A percentile compares a stretch with the other conserved stretches of the same genome.
These are phyloP conservation scores for Dendrobium chrysotoxum DNA, from an alignment of 106 monocot species.

Conservation along the genomic window DNA sequence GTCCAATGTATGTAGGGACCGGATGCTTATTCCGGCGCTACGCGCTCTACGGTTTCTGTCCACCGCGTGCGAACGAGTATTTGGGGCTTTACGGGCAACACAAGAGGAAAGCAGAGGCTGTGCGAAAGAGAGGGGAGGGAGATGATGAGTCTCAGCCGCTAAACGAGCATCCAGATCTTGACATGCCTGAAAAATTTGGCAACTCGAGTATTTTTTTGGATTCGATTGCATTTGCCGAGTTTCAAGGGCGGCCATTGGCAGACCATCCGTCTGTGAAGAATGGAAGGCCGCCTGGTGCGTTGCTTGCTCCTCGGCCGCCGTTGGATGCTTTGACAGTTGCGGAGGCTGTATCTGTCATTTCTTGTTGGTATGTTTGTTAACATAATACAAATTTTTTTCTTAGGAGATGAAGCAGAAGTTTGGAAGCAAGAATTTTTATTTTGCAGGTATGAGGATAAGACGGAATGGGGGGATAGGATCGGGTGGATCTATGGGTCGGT, in stretches of 20 bases:
- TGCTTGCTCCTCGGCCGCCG: conserved; percentile 48
- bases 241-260: conserved; percentile 74
- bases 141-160: conserved; percentile 14
- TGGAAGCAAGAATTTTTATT: neutral
- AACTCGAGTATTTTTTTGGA: conserved; percentile 60
- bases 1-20: conserved; percentile 92
- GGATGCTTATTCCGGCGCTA: conserved; percentile 87
- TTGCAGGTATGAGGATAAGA: conserved; percentile 80
- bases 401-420: neutral
- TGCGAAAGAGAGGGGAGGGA: neutral
- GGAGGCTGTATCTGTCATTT: conserved; percentile 84
- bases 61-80: conserved; percentile 79
- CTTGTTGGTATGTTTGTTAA: conserved; percentile 40
- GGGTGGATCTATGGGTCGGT: conserved; percentile 96
- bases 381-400: no score
- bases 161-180: conserved; percentile 43
- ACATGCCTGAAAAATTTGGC: conserved; percentile 61
- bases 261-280: conserved; percentile 82
- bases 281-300: conserved; percentile 70
- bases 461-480: conserved; percentile 76
- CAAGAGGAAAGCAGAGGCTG: conserved; percentile 23
- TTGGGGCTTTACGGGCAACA: conserved; percentile 54
- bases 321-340: conserved; percentile 76
- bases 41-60: conserved; percentile 81
- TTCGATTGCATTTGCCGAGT: conserved; percentile 72